Evolutionary conservation across 2,329 filamentous ascomycete species (phyloP), one percentile per base, ranked within the genome.

Genomic region (Cladophialophora immunda): DNA sequence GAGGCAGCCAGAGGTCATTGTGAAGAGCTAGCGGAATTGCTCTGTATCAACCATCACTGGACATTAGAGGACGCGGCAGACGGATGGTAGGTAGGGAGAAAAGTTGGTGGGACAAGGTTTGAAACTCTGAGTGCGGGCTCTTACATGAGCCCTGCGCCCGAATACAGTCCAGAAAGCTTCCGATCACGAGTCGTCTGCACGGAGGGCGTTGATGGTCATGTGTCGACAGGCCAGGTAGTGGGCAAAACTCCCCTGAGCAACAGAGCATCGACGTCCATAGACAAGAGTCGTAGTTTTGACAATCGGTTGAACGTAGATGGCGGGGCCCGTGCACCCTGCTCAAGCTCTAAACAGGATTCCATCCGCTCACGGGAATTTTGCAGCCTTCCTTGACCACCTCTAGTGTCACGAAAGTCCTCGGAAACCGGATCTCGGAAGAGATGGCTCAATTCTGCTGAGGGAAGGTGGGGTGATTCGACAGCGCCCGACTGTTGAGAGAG

Each of bases 401-500:
- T 29, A 30, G 58, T 53, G 29, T 17, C 58, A 61, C 58, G 29
- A 36, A 53, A 38, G 58, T 52, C 29, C 3, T 61, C 22, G 29
- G 41, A 17, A 9, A 13, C 45, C 29, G 45, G 47, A 36, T 53
- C 17, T 56, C 62, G 56, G 57, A 65, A 60, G 56, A n/a, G 34
- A 41, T 34, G 45, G 27, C 36, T 38, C 22, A 4, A 34, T 34
- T 50, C 4, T 58, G 50, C 19, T 36, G 27, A 45, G 57, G 50
- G 50, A 58, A 9, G 52, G 64, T 58, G 58, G 58, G 41, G 57
- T 47, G 52, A 15, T 29, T 27, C 22, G 17, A 34, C 36, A 17
- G 36, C 58, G 64, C 58, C 64, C 64, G 64, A 62, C 34, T 45
- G 25, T 34, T 34, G 53, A 56, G 56, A 55, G 54, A 15, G 29